Evolutionary conservation across 495 filamentous ascomycete species (phyloP), one percentile per base, ranked within the genome.

Genomic region (Lasiosphaeria ovina): DNA sequence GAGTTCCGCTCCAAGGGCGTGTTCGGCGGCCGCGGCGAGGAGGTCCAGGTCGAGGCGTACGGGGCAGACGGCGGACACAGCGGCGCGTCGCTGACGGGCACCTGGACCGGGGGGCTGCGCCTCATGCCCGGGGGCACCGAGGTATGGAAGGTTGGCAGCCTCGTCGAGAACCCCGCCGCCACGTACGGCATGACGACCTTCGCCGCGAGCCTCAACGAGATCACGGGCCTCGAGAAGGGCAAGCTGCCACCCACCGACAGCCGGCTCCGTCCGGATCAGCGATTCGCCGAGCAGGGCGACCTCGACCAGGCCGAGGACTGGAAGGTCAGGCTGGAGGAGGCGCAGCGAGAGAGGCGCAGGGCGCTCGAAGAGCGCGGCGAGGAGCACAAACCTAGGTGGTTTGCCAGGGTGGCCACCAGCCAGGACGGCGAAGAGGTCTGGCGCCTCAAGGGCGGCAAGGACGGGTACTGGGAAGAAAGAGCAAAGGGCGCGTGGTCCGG

Each of bases 1-100:
- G 89, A 91, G 62, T 98, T 98, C 76, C 94, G 95, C 66, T 79
- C 87, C 32, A 92, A 92, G 65, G 93, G 94, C 63, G 96, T 98
- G 89, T 98, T 98, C 75, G 90, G 92, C 33, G 94, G 94, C 35
- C 86, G 94, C 59, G 89, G 88, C 65, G 94, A 98, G 69, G 94
- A 98, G 60, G 89, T 98, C 35, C 76, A 80, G 24, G 88, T 92
- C 14, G 85, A 90, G 65, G 79, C 83, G 9, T 87, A 86, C 60
- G 87, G 89, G 54, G 66, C 82, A 0, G 77, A 87, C 57, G 90
- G 90, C 55, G 67, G 72, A 12, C 78, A 82, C 8, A 72, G 85
- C 0, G 79, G 89, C 3, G 74, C 87, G 7, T 84, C 87, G 17
- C 76, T 97, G 11, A 68, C 72, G 0, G 94, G 94, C 4, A 93